Base-by-base conservation (phyloP, 2,329 filamentous ascomycete species). In the Bipolaris cookei region DNA sequence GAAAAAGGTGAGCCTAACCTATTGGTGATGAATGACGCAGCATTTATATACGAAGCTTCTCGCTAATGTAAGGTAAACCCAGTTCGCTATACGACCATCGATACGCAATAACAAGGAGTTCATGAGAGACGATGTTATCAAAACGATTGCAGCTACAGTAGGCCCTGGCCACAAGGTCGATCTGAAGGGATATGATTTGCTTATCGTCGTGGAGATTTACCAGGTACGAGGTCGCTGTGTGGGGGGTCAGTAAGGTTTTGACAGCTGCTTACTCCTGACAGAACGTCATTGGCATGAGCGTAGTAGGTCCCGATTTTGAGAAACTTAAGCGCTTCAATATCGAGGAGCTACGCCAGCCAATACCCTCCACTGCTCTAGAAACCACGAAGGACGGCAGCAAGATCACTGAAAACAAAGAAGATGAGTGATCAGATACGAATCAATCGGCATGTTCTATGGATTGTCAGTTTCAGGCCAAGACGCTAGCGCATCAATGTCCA, bases 31-130 rank as follows among this genome's bases (percentile, higher is more conserved):
- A 52, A 54, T 54, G 37, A 58, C 48, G 50, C 54, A 47, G 37
- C 47, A 35, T 54, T 11, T 48, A 42, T 51, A 42, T 58, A 49
- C 52, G 49, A 53, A 46, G 54, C 51, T 51, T 45, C 32, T 59
- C 46, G 56, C 69, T 74, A 63, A 74, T 41, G 28, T 32, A 35
- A 47, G 23, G 52, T 50, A 25, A 43, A 39, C 7, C 25, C 59
- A 94, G 90, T 95, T 92, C 76, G 91, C 90, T n/a, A 93, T 96
- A 65, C 86, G 91, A 42, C 86, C 89, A n/a, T 89, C 86, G 13
- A 86, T 91, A 59, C 87, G 91, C 53, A 91, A 90, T 68, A 88
- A 93, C 76, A 88, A 82, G 64, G 82, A 82, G 3, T 81, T 94
- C 59, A 88, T 85, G 65, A 84, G 90, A 56, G 85, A 88, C 62